These are phyloP conservation scores for Hygrophorus pudorinus DNA, from an alignment of 768 basidiomycete genomes.

Conservation along the genomic window DNA sequence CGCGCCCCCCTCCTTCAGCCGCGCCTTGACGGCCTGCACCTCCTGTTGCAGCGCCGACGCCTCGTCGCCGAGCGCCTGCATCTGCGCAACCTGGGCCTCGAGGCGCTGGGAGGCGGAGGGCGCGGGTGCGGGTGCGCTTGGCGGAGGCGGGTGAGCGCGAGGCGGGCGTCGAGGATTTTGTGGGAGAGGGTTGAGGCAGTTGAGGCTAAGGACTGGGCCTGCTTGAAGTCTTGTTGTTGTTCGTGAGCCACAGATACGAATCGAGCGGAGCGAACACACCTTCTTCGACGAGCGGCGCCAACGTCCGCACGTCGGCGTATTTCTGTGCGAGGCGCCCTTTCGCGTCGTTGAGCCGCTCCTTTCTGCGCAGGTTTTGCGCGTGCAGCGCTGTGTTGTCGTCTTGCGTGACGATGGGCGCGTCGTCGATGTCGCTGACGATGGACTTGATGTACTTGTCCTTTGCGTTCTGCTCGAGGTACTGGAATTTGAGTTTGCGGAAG, in stretches of 20 bases:
- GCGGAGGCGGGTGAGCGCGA: constrained; percentile 70
- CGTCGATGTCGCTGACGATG: constrained; percentile 77
- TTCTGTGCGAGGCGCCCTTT: constrained; percentile 56
- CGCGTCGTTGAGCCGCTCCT: constrained; percentile 51
- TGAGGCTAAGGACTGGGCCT: constrained; percentile 39
- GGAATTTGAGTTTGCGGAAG: constrained; percentile 77
- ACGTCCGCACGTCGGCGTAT: constrained; percentile 47
- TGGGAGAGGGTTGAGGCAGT: constrained; percentile 55
- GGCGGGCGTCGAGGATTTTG: constrained; percentile 75
- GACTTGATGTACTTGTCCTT: constrained; percentile 83
- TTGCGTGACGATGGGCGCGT: constrained; percentile 70
- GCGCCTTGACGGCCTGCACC: constrained; percentile 46
- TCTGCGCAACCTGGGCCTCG: constrained; percentile 65
- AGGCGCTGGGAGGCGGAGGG: constrained; percentile 61
- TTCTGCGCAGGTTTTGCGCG: constrained; percentile 57
- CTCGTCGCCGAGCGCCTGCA: constrained; percentile 67
- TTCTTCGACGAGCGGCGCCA: constrained; percentile 62
- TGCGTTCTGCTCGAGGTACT: constrained; percentile 83
- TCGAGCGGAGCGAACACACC: constrained; percentile 27
- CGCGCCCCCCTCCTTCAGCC: constrained; percentile 44
- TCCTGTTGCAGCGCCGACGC: constrained; percentile 42
- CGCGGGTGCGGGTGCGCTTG: constrained; percentile 75
- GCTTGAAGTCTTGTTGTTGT: constrained; percentile 41
- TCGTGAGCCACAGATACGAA: not conserved
- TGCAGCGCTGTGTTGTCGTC: constrained; percentile 68